Percentiles rank a stretch among this genome's conserved stretches.
These are phyloP conservation scores for Eutrema yunnanense DNA, from an alignment of 345 rosid species.

Conservation along the genomic window DNA sequence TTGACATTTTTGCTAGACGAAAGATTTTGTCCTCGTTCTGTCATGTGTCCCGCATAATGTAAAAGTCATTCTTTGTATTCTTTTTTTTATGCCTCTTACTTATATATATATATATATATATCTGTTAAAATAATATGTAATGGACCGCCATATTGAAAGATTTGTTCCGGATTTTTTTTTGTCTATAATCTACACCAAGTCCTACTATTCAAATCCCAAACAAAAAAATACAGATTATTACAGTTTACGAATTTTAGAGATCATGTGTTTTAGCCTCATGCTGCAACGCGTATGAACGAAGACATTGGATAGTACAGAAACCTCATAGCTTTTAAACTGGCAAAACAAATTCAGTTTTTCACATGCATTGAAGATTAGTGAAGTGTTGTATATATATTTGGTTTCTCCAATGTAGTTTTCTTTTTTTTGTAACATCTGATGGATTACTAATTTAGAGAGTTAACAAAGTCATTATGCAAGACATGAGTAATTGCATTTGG, in stretches of 20 bases:
- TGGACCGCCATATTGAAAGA: slow-evolving; percentile 16
- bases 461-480: too few relatives aligned
- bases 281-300: background rate
- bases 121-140: slow-evolving; percentile 5
- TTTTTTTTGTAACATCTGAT: too few relatives aligned
- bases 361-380: too few relatives aligned
- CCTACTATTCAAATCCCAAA: background rate
- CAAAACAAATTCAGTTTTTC: background rate
- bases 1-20: slow-evolving; percentile 29
- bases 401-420: too few relatives aligned
- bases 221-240: background rate
- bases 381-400: too few relatives aligned
- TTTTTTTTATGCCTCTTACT: background rate
- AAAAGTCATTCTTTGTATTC: slow-evolving; percentile 12
- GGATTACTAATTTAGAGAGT: too few relatives aligned
- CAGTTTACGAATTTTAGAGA: background rate
- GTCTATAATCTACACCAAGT: background rate
- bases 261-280: background rate
- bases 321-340: background rate
- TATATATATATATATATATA: background rate
- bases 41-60: slow-evolving; percentile 10
- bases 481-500: too few relatives aligned
- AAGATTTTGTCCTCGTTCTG: slow-evolving; percentile 19
- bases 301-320: background rate
- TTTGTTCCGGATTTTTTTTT: slow-evolving; percentile 1